These are phyloP conservation scores for Phoma sp. DNA, from an alignment of 2,329 filamentous ascomycete species.

Conservation along the genomic window DNA sequence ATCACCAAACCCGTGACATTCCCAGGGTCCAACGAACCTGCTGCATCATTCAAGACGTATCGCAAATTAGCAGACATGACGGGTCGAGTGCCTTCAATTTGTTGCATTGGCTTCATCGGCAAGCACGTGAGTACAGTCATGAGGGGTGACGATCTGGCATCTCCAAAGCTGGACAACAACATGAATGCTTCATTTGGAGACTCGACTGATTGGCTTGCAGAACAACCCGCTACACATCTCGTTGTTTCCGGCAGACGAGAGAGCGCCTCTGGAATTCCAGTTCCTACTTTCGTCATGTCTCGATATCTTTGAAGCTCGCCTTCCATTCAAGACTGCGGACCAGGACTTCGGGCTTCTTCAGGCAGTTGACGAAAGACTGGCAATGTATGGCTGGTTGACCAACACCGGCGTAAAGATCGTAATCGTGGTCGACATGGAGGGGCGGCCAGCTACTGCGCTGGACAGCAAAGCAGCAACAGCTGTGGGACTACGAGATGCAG, in stretches of 20 bases:
- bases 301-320: slow-evolving; percentile 89
- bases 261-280: slow-evolving; percentile 84
- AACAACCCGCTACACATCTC: slow-evolving; percentile 96
- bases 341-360: slow-evolving; percentile 92
- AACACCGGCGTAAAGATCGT: slow-evolving; percentile 94
- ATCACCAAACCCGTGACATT: slow-evolving; percentile 18
- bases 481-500: slow-evolving; percentile 79
- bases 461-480: slow-evolving; percentile 52
- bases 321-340: slow-evolving; percentile 72
- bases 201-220: slow-evolving; percentile 53
- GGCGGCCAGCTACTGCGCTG: slow-evolving; percentile 57
- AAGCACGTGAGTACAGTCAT: slow-evolving; percentile 71
- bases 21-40: not conserved
- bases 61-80: slow-evolving; percentile 44
- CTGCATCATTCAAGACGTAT: not conserved
- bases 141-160: not conserved
- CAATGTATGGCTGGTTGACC: slow-evolving; percentile 94
- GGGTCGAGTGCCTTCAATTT: slow-evolving; percentile 72
- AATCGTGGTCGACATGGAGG: slow-evolving; percentile 88
- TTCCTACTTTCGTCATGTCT: slow-evolving; percentile 90
- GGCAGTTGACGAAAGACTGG: slow-evolving; percentile 89
- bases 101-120: slow-evolving; percentile 91
- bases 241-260: slow-evolving; percentile 78
- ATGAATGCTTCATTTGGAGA: not conserved
- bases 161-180: not conserved